Base-by-base conservation (phyloP, 2,329 filamentous ascomycete species). In the Incumbomyces delicatus region DNA sequence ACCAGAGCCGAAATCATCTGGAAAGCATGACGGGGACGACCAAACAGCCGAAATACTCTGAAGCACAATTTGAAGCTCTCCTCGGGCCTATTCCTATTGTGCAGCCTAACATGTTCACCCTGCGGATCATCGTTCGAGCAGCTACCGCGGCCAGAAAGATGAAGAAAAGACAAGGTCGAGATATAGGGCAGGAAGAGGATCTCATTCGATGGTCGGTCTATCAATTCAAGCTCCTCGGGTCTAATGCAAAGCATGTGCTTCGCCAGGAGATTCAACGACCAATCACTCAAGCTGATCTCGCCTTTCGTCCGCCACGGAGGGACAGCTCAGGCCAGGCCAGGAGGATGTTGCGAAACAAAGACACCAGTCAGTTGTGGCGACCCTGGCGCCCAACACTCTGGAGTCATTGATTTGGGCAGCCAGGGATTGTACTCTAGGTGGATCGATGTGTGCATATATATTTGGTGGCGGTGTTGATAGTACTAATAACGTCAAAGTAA, bases 91-190 rank as follows among this genome's bases (percentile, higher is more conserved):
- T 34, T 13, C 51, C 50, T 4, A 47, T 55, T 42, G 50, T 54
- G 8, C 42, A 41, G 12, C 53, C 53, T n/a, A 48, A 52, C 30
- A 18, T 51, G 33, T 48, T 46, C 17, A 56, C 55, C 13, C 40
- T 56, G 18, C 47, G 54, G 16, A 51, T 57, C 33, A 46, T 57
- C n/a, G 48, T 55, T 12, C 48, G 47, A 36, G 47, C 34, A 17
- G 52, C 54, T 6, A 8, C 53, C 11, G 27, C 36, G n/a, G 52
- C 56, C 30, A 49, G 41, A 35, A 8, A 35, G 13, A 29, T 44
- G n/a, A 16, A 41, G 38, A 18, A 41, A 16, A 16, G 6, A 2
- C 17, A 6, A 41, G n/a, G 10, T 11, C 6, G 12, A 6, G 13
- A 29, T 27, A 27, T 27, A 5, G 22, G 4, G 22, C 4, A 38